These are phyloP conservation scores for Cyclanthera cordifolia DNA, from an alignment of 306 rosid genomes.

Conservation along the genomic window DNA sequence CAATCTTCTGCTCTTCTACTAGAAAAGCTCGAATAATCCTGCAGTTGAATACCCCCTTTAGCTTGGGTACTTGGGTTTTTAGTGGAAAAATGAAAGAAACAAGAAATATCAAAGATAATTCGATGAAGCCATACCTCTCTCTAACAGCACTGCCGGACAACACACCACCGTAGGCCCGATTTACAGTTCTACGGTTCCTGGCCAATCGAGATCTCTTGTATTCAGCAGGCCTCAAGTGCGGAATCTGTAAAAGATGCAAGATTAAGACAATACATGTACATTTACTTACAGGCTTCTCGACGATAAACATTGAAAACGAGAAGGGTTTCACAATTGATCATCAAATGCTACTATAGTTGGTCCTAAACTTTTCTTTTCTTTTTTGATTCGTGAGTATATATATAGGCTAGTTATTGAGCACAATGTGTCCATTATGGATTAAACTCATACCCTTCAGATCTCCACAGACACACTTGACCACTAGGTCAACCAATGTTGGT, in stretches of 20 bases:
- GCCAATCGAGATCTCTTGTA: too few relatives aligned
- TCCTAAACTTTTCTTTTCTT: too few relatives aligned
- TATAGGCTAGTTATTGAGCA: too few relatives aligned
- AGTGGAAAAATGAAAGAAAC: not conserved
- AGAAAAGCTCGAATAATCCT: constrained; percentile 13
- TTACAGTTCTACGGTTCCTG: not conserved
- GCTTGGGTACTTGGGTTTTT: not conserved
- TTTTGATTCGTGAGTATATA: too few relatives aligned
- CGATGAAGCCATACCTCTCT: not conserved
- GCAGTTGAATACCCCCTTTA: not conserved
- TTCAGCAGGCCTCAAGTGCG: constrained; percentile 42
- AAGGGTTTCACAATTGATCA: too few relatives aligned
- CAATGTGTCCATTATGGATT: too few relatives aligned
- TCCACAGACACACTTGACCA: too few relatives aligned
- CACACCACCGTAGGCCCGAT: constrained; percentile 15
- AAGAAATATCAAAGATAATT: not conserved
- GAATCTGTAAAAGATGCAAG: constrained; percentile 18
- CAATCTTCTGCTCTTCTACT: constrained; percentile 8
- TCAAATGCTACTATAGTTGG: not conserved
- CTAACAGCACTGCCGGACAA: constrained; percentile 6
- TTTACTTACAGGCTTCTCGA: not conserved
- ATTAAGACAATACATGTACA: not conserved
- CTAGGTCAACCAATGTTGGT: too few relatives aligned
- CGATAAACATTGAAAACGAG: not conserved
- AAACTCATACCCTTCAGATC: too few relatives aligned